Evolutionary conservation across 1,284 basidiomycete species (phyloP).

Genomic region (Blastosporella zonata): DNA sequence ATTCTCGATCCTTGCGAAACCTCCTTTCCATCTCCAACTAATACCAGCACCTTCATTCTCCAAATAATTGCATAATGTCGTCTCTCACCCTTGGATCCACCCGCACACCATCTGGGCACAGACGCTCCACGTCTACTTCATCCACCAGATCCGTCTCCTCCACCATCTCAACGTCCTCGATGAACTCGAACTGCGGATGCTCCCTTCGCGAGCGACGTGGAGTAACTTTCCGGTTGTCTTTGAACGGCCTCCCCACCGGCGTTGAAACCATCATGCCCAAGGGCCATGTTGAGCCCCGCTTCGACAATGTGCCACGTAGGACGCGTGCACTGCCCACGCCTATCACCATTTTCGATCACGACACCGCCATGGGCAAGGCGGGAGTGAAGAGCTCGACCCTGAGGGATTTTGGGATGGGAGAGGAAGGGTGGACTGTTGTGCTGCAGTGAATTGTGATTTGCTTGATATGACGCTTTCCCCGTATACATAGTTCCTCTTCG

Average conservation of each 20-base stretch:
- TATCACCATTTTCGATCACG: conserved; percentile 4
- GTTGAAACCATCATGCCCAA: neutral
- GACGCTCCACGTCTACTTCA: conserved; percentile 9
- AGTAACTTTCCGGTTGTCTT: conserved; percentile 15
- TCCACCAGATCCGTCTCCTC: conserved; percentile 12
- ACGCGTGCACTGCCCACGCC: conserved; percentile 15
- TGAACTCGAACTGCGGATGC: neutral
- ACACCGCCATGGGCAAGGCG: conserved; percentile 10
- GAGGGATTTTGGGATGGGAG: conserved; percentile 22
- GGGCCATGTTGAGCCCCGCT: conserved; percentile 1
- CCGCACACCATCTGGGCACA: conserved; percentile 1
- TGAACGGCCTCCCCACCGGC: neutral
- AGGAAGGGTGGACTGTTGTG: conserved; percentile 19
- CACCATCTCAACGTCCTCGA: conserved; percentile 9
- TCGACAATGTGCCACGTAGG: conserved; percentile 10
- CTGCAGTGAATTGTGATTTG: neutral
- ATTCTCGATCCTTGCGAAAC: neutral
- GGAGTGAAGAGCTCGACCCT: conserved; percentile 15
- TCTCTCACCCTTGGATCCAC: conserved; percentile 2
- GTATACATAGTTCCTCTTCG: too few species aligned
- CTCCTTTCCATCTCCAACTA: neutral
- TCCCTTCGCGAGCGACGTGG: conserved; percentile 20
- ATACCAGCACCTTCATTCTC: neutral
- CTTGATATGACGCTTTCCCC: neutral
- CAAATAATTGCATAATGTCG: conserved; percentile 1